Conservation (phyloP, 768 basidiomycete genomes). For the Serendipita vermifera region DNA sequence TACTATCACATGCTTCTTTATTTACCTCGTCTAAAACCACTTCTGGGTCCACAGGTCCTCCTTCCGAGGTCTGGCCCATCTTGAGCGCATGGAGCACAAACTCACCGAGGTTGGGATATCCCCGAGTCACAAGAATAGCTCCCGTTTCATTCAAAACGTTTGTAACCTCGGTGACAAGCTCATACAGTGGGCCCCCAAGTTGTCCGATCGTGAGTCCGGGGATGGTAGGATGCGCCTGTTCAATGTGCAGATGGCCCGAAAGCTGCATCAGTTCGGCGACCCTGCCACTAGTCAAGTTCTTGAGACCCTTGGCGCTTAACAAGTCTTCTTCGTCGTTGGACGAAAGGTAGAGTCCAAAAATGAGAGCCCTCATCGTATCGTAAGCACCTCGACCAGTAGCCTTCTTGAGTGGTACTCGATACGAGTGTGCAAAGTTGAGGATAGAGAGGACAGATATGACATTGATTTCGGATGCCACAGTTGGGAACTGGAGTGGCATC, state of each 20-base stretch:
- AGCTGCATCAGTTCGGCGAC: conserved; percentile 66
- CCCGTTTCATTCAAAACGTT: conserved; percentile 62
- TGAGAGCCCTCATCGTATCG: conserved; percentile 66
- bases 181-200: conserved; percentile 58
- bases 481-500: conserved; percentile 69
- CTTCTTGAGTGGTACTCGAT: conserved; percentile 56
- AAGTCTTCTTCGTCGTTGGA: conserved; percentile 45
- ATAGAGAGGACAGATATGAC: conserved; percentile 64
- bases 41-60: conserved; percentile 34
- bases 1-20: conserved; percentile 6
- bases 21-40: conserved; percentile 50
- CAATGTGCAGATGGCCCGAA: conserved; percentile 40
- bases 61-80: conserved; percentile 27
- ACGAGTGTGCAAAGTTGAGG: conserved; percentile 75
- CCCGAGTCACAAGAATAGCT: conserved; percentile 39
- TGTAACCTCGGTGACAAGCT: conserved; percentile 57
- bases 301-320: conserved; percentile 57
- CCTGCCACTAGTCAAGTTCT: conserved; percentile 35
- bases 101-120: conserved; percentile 57
- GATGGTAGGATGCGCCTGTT: conserved; percentile 55
- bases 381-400: conserved; percentile 70
- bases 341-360: conserved; percentile 58
- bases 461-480: conserved; percentile 62
- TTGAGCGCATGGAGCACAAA: conserved; percentile 63
- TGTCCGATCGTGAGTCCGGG: conserved; percentile 61